These are phyloP conservation scores for Pseudoneurospora amorphoporcata DNA, from an alignment of 495 filamentous ascomycete species.

Conservation along the genomic window DNA sequence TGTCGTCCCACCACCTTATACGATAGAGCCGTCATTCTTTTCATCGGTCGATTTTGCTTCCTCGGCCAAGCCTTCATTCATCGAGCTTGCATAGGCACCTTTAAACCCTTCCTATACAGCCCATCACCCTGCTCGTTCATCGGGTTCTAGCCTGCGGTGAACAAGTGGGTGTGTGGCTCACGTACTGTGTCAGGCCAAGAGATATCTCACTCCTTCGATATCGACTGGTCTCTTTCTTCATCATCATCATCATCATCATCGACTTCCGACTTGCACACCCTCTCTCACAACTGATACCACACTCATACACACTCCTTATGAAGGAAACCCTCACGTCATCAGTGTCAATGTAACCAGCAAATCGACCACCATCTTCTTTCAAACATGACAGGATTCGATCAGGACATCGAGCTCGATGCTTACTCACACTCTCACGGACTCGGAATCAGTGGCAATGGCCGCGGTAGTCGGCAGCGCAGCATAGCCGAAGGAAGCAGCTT, in stretches of 20 bases:
- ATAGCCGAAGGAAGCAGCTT: conserved; percentile 13
- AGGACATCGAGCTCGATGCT: conserved; percentile 20
- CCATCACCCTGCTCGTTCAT: not conserved
- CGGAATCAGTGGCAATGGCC: not conserved
- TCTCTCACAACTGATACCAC: not conserved
- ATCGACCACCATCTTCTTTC: not conserved
- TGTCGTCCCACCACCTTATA: not conserved
- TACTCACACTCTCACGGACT: not conserved
- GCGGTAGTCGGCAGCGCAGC: conserved; percentile 8
- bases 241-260: not conserved
- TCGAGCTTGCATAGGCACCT: not conserved
- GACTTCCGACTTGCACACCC: not conserved
- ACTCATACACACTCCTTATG: not conserved
- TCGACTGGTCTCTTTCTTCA: not conserved
- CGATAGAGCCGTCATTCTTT: not conserved
- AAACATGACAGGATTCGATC: conserved; percentile 2
- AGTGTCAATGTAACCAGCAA: not conserved
- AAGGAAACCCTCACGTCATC: not conserved
- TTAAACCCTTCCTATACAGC: not conserved
- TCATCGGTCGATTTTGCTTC: not conserved
- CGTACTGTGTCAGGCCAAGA: not conserved
- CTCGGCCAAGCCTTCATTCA: not conserved
- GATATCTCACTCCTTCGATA: not conserved
- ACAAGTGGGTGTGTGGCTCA: not conserved
- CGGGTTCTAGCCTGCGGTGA: not conserved